Conservation (phyloP, 2,329 filamentous ascomycete species). For the Fusarium sp. region DNA sequence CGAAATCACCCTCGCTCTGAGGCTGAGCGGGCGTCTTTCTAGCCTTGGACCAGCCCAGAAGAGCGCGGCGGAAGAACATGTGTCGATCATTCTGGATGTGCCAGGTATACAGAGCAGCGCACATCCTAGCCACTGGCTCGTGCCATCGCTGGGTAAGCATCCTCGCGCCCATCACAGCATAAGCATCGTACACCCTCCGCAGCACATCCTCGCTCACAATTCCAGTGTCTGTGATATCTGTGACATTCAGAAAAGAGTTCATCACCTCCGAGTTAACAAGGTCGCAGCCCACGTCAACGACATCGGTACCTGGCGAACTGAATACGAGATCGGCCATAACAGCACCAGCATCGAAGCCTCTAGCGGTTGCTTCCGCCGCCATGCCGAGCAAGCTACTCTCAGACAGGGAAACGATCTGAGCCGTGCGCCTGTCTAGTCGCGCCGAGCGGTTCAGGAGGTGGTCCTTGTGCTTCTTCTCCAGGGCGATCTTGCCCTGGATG, state of each 20-base stretch:
- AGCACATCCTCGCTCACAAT: slow-evolving; percentile 36
- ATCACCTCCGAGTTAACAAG: slow-evolving; percentile 44
- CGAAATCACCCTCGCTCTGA: slow-evolving; percentile 49
- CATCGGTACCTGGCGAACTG: slow-evolving; percentile 45
- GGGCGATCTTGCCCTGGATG: slow-evolving; percentile 42
- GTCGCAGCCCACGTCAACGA: slow-evolving; percentile 42
- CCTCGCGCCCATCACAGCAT: slow-evolving; percentile 43
- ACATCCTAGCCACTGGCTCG: slow-evolving; percentile 51
- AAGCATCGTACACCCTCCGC: slow-evolving; percentile 40
- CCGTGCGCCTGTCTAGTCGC: slow-evolving; percentile 31
- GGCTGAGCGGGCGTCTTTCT: slow-evolving; percentile 44
- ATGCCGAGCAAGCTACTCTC: slow-evolving; percentile 44
- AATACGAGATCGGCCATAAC: slow-evolving; percentile 44
- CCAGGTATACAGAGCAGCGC: slow-evolving; percentile 50
- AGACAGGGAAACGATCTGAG: slow-evolving; percentile 43
- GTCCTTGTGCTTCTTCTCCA: slow-evolving; percentile 39
- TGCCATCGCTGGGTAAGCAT: slow-evolving; percentile 51
- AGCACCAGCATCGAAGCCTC: slow-evolving; percentile 40
- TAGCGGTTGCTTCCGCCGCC: slow-evolving; percentile 40
- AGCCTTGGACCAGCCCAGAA: slow-evolving; percentile 49
- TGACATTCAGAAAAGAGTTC: slow-evolving; percentile 44
- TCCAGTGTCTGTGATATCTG: slow-evolving; percentile 37
- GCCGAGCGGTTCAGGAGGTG: slow-evolving; percentile 35
- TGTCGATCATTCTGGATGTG: slow-evolving; percentile 52
- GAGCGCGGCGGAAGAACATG: slow-evolving; percentile 50